Percentiles rank a stretch among this genome's conserved stretches.
Evolutionary conservation across 2,329 filamentous ascomycete genomes (phyloP).

Genomic region (Talaromyces sp.): DNA sequence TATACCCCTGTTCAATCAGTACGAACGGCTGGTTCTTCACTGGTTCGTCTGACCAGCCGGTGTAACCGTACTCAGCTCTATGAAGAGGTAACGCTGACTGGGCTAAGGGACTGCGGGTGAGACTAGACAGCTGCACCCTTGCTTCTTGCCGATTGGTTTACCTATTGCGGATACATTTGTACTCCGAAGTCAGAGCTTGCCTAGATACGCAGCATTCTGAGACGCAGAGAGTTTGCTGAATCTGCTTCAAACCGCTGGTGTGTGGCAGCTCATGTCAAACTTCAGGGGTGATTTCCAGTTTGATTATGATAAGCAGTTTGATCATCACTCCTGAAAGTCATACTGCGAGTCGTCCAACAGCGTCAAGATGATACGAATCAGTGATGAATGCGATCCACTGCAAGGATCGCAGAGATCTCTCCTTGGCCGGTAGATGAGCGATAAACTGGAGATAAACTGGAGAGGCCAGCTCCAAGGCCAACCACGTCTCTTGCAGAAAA

Average conservation of each 20-base stretch:
- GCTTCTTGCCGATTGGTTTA: not conserved
- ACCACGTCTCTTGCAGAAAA: not conserved
- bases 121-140: not conserved
- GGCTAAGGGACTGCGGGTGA: not conserved
- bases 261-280: not conserved
- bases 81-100: not conserved
- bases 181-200: not conserved
- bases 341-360: not conserved
- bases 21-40: not conserved
- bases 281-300: not conserved
- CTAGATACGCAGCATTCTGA: not conserved
- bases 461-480: not conserved
- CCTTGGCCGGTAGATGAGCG: not conserved
- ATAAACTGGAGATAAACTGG: not conserved
- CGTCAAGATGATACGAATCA: not conserved
- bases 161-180: not conserved
- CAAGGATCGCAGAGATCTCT: not conserved
- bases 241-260: not conserved
- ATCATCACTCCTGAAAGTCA: not conserved
- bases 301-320: slow-evolving; percentile 1
- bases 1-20: not conserved
- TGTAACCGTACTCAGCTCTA: not conserved
- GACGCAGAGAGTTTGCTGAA: not conserved
- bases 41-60: not conserved
- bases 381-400: not conserved